These are phyloP conservation scores for Taphrina sp. DNA, from an alignment of 1,139 yeast genomes.

Conservation along the genomic window DNA sequence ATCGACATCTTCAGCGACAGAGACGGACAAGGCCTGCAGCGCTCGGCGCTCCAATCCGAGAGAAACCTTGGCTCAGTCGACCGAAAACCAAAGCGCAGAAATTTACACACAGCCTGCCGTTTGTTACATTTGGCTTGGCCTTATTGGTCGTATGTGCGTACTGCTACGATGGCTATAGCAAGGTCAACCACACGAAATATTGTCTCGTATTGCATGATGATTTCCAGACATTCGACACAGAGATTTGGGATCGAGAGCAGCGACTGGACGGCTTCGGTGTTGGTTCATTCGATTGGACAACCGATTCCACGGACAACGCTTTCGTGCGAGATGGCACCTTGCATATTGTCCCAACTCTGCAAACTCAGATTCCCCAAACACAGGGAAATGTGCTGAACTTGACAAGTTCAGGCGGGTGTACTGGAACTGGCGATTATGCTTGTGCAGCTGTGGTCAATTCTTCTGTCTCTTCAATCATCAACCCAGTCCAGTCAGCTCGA, in stretches of 20 bases:
- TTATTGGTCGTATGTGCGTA: not conserved
- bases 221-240: conserved; percentile 20
- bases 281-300: conserved; percentile 36
- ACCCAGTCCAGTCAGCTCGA: conserved; percentile 36
- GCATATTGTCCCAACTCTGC: conserved; percentile 35
- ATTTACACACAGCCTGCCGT: conserved; percentile 1
- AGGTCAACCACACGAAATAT: not conserved
- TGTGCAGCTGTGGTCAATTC: conserved; percentile 35
- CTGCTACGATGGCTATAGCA: conserved; percentile 1
- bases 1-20: too few species aligned
- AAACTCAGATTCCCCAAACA: conserved; percentile 23
- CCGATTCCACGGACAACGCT: conserved; percentile 30
- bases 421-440: conserved; percentile 14
- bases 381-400: conserved; percentile 36
- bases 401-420: conserved; percentile 33
- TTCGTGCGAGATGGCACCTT: conserved; percentile 34
- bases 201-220: conserved; percentile 32
- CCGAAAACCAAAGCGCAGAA: conserved; percentile 1
- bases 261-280: conserved; percentile 37
- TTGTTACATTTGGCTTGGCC: not conserved
- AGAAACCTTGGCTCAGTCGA: conserved; percentile 11
- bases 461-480: conserved; percentile 30
- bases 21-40: too few species aligned
- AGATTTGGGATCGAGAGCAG: conserved; percentile 33
- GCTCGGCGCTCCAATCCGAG: not conserved